These are phyloP conservation scores for Colletotrichum musae DNA, from an alignment of 2,329 filamentous ascomycete genomes.

Conservation along the genomic window DNA sequence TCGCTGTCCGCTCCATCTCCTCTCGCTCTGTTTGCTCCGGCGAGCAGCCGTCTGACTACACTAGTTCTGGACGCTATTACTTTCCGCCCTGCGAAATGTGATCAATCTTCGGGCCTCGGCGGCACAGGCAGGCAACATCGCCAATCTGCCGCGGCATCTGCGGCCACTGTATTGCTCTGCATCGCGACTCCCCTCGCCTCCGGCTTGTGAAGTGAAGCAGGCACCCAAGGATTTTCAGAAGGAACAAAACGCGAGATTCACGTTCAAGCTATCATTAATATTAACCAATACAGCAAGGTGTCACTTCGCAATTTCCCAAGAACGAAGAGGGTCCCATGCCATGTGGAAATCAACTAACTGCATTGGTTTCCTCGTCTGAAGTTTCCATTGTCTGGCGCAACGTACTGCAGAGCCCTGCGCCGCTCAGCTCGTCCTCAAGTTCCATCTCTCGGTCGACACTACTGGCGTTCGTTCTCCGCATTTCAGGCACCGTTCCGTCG, in stretches of 20 bases:
- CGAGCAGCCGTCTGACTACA: not conserved
- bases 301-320: no score
- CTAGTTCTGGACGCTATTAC: not conserved
- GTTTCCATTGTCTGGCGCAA: not conserved
- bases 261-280: no score
- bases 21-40: slow-evolving; percentile 21
- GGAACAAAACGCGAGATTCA: no score
- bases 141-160: slow-evolving; percentile 1
- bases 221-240: no score
- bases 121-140: not conserved
- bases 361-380: slow-evolving; percentile 28
- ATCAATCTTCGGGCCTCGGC: slow-evolving; percentile 12
- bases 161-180: not conserved
- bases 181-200: slow-evolving; percentile 2
- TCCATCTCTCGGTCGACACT: slow-evolving; percentile 1
- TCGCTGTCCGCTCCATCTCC: not conserved
- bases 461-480: slow-evolving; percentile 17
- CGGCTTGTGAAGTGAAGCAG: no score
- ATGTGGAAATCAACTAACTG: not conserved
- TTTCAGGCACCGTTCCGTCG: not conserved
- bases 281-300: no score
- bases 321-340: not conserved
- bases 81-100: not conserved
- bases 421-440: not conserved
- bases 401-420: not conserved